Conservation (phyloP, 345 rosid genomes). For the Lagerstroemia speciosa region DNA sequence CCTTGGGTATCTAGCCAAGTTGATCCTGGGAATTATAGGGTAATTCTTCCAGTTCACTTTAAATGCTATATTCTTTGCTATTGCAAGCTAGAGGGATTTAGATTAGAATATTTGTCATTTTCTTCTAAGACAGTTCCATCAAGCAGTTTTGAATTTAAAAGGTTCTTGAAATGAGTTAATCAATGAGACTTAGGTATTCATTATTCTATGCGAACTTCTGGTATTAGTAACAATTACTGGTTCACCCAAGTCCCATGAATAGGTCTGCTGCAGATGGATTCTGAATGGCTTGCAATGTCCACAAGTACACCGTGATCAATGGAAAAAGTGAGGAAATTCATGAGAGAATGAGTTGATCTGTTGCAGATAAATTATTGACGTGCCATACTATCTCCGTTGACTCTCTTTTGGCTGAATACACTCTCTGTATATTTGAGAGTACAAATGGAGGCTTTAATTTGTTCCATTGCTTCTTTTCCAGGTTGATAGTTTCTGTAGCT, state of each 20-base stretch:
- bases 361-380: neutral
- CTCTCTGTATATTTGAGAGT: neutral
- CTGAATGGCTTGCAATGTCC: neutral
- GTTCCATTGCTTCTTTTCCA: conserved; percentile 14
- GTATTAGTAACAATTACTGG: neutral
- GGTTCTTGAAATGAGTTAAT: neutral
- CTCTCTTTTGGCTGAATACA: neutral
- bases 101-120: neutral
- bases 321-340: neutral
- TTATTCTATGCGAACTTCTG: neutral
- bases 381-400: neutral
- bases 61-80: neutral
- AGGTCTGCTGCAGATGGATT: neutral
- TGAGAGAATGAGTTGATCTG: neutral
- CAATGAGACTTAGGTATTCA: neutral
- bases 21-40: conserved; percentile 82
- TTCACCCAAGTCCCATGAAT: neutral
- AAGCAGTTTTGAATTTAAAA: neutral
- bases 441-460: neutral
- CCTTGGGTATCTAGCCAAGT: conserved; percentile 88
- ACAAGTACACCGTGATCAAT: neutral
- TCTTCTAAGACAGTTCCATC: neutral
- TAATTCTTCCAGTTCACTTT: conserved; percentile 25
- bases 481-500: conserved; percentile 90
- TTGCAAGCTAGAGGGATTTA: neutral